A percentile compares a stretch with the other conserved stretches of the same genome.
These are phyloP conservation scores for Agaricus blazei DNA, from an alignment of 768 basidiomycete species.

Conservation along the genomic window DNA sequence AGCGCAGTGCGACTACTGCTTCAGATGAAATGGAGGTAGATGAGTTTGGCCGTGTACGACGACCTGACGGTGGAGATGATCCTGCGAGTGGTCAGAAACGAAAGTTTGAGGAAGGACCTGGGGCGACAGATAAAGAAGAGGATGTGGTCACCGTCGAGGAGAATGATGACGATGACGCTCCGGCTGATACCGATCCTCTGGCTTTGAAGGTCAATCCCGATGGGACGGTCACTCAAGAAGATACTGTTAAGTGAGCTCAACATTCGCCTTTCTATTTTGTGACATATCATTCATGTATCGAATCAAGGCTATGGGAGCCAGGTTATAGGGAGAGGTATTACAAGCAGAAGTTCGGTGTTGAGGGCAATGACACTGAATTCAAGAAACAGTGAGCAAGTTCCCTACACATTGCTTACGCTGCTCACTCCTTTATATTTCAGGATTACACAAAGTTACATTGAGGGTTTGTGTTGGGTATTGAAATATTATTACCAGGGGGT, in stretches of 20 bases:
- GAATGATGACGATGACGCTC: constrained; percentile 50
- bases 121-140: constrained; percentile 34
- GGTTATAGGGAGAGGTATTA: constrained; percentile 97
- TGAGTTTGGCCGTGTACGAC: constrained; percentile 9
- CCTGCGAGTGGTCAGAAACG: constrained; percentile 31
- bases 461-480: constrained; percentile 94
- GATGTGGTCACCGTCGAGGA: constrained; percentile 45
- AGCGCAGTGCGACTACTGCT: background rate
- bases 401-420: background rate
- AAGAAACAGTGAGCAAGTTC: constrained; percentile 52
- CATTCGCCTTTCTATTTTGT: background rate
- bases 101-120: constrained; percentile 43
- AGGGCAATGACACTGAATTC: constrained; percentile 66
- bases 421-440: constrained; percentile 33
- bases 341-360: constrained; percentile 82
- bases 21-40: constrained; percentile 4
- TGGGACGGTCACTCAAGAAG: constrained; percentile 92
- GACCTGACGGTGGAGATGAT: constrained; percentile 24
- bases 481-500: constrained; percentile 99
- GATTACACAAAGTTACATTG: constrained; percentile 78
- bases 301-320: constrained; percentile 82
- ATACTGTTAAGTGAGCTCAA: constrained; percentile 77
- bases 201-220: constrained; percentile 81
- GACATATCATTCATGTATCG: constrained; percentile 6
- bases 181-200: constrained; percentile 23